Conservation (phyloP, 2,329 filamentous ascomycete species). For the Beauveria medogensis region DNA sequence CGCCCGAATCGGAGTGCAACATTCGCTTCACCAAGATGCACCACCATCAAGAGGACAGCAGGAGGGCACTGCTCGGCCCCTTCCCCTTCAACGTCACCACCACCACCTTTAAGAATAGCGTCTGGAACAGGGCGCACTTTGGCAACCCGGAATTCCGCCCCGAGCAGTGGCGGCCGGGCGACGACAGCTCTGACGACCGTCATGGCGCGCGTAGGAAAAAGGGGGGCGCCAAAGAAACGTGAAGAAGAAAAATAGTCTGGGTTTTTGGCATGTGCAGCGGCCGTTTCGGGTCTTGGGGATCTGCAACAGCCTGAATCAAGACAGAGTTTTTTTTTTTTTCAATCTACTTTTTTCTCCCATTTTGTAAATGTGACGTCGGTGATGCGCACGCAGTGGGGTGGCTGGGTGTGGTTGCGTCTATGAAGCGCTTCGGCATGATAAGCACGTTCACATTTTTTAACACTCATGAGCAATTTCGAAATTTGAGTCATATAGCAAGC, state of each 20-base stretch:
- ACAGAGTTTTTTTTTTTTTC: neutral
- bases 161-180: slow-evolving; percentile 35
- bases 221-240: neutral
- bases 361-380: neutral
- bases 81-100: slow-evolving; percentile 30
- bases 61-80: slow-evolving; percentile 22
- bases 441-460: neutral
- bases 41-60: slow-evolving; percentile 41
- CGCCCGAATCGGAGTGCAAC: slow-evolving; percentile 19
- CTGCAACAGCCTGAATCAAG: neutral
- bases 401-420: neutral
- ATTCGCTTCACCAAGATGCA: slow-evolving; percentile 43
- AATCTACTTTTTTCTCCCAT: neutral
- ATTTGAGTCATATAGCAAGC: neutral
- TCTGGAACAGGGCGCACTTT: slow-evolving; percentile 60
- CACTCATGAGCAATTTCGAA: neutral
- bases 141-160: slow-evolving; percentile 50
- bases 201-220: slow-evolving; percentile 10
- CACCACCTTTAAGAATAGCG: slow-evolving; percentile 56
- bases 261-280: neutral
- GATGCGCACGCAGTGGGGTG: neutral
- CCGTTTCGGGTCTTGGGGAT: neutral
- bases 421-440: neutral
- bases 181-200: slow-evolving; percentile 26
- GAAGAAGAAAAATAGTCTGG: neutral